Evolutionary conservation across 352 stramenopile genomes (phyloP).

Genomic region (Albugo laibachii): DNA sequence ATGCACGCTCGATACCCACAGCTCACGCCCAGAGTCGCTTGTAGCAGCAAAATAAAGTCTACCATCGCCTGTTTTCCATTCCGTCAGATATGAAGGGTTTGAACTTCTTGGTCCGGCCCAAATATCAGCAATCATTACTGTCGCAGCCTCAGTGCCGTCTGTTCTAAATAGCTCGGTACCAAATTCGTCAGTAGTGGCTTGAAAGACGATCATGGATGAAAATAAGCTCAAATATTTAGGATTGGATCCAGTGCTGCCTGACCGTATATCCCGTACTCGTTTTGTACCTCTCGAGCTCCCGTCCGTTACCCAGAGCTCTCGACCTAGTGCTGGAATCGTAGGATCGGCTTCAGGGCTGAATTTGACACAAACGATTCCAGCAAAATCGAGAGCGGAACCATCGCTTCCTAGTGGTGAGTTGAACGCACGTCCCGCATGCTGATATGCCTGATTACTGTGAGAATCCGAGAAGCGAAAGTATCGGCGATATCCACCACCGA

Average conservation of each 20-base stretch:
- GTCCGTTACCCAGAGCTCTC: constrained; percentile 50
- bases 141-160: constrained; percentile 23
- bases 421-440: constrained; percentile 34
- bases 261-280: constrained; percentile 25
- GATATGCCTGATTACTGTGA: constrained; percentile 23
- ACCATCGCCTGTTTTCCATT: constrained; percentile 15
- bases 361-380: constrained; percentile 49
- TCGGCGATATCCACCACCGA: constrained; percentile 17
- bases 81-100: constrained; percentile 18
- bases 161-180: constrained; percentile 43
- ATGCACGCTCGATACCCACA: constrained; percentile 40
- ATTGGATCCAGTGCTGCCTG: constrained; percentile 14
- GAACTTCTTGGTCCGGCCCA: constrained; percentile 22
- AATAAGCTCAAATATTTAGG: constrained; percentile 26
- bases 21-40: constrained; percentile 23
- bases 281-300: constrained; percentile 14
- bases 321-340: constrained; percentile 5
- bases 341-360: constrained; percentile 2
- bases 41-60: constrained; percentile 35
- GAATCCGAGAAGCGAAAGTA: constrained; percentile 70
- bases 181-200: constrained; percentile 15
- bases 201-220: constrained; percentile 21
- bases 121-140: constrained; percentile 30
- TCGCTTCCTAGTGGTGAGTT: constrained; percentile 15
- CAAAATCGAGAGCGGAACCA: constrained; percentile 24